Evolutionary conservation across 805 yeast species (phyloP).

Genomic region (Kuraishia capsulata): DNA sequence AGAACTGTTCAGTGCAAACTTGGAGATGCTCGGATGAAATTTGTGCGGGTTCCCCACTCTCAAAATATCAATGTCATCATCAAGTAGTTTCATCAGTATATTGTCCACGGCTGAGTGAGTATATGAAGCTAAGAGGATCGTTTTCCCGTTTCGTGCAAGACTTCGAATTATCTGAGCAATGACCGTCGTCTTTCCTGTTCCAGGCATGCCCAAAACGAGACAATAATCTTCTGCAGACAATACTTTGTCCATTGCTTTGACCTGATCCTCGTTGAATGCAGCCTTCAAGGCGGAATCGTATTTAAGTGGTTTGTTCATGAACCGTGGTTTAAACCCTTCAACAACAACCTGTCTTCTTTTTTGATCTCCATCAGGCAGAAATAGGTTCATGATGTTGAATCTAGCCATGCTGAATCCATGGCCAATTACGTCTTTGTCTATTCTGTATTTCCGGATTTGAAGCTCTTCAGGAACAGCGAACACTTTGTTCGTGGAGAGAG

Average conservation of each 20-base stretch:
- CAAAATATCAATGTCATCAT: constrained; percentile 38
- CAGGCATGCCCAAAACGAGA: constrained; percentile 93
- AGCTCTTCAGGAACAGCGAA: constrained; percentile 17
- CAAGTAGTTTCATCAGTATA: constrained; percentile 63
- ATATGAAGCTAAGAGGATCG: constrained; percentile 73
- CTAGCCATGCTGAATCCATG: constrained; percentile 72
- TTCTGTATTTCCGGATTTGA: constrained; percentile 35
- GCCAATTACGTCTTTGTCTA: constrained; percentile 74
- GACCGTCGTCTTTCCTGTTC: constrained; percentile 92
- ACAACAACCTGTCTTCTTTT: constrained; percentile 40
- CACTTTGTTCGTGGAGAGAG: constrained; percentile 31
- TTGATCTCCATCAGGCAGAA: constrained; percentile 38
- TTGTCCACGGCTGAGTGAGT: constrained; percentile 97
- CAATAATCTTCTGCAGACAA: constrained; percentile 65
- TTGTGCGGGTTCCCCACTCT: constrained; percentile 56
- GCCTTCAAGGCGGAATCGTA: constrained; percentile 10
- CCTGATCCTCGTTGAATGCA: constrained; percentile 63
- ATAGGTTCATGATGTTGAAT: constrained; percentile 62
- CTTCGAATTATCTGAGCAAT: constrained; percentile 66
- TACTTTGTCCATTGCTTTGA: constrained; percentile 55
- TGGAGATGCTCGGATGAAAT: constrained; percentile 53
- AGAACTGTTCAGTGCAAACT: constrained; percentile 38
- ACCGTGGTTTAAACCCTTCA: constrained; percentile 41
- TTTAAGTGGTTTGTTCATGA: constrained; percentile 15
- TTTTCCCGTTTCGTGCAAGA: constrained; percentile 50